These are phyloP conservation scores for Biancaea sappan DNA, from an alignment of 306 rosid species.

Conservation along the genomic window DNA sequence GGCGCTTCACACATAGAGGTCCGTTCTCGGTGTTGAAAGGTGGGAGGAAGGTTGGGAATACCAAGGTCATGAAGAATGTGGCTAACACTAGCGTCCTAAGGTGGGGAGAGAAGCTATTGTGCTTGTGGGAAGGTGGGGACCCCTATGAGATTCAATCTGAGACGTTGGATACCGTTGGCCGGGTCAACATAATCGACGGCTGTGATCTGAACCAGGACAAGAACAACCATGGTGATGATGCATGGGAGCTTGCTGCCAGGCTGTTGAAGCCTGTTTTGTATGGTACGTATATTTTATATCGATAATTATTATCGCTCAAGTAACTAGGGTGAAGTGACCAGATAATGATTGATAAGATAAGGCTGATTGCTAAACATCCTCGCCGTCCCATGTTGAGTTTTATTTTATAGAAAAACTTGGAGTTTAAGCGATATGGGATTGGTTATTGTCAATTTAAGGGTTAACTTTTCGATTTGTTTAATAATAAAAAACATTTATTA, in stretches of 20 bases:
- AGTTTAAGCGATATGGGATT: too few species aligned
- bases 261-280: constrained; percentile 75
- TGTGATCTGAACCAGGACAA: constrained; percentile 22
- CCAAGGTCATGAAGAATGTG: constrained; percentile 97
- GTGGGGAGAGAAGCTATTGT: constrained; percentile 74
- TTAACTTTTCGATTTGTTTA: too few species aligned
- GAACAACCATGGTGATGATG: constrained; percentile 23
- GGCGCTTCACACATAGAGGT: constrained; percentile 82
- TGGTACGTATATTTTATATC: constrained; percentile 51
- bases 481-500: too few species aligned
- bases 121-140: constrained; percentile 97
- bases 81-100: constrained; percentile 85
- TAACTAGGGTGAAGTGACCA: neutral
- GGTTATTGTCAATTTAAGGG: too few species aligned
- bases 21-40: constrained; percentile 92
- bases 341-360: too few species aligned
- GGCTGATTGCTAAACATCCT: neutral
- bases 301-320: neutral
- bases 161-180: constrained; percentile 70
- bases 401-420: neutral
- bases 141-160: constrained; percentile 78
- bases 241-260: constrained; percentile 66
- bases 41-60: constrained; percentile 80
- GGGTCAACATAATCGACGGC: constrained; percentile 38
- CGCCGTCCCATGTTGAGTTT: neutral